These are phyloP conservation scores for Pyrenophora teres DNA, from an alignment of 2,329 filamentous ascomycete species.

Conservation along the genomic window DNA sequence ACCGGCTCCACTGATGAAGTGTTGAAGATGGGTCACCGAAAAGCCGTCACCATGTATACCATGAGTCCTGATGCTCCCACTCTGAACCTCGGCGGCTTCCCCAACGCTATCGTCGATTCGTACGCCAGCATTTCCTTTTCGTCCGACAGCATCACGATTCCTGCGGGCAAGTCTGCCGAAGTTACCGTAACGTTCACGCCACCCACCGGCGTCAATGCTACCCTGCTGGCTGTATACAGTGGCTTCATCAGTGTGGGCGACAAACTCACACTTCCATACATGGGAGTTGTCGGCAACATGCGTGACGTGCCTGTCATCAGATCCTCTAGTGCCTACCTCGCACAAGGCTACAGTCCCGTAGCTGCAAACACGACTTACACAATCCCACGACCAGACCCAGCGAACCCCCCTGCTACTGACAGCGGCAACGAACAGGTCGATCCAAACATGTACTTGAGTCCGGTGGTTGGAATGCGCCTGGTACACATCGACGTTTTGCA, in stretches of 20 bases:
- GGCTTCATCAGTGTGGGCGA: constrained; percentile 23
- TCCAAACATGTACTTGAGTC: constrained; percentile 2
- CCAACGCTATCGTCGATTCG: constrained; percentile 10
- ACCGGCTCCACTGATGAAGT: constrained; percentile 1
- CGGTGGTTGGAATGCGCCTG: neutral
- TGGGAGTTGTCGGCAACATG: constrained; percentile 27
- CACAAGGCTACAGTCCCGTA: constrained; percentile 8
- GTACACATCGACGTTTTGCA: constrained; percentile 14
- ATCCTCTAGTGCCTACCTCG: constrained; percentile 11
- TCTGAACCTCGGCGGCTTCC: constrained; percentile 6
- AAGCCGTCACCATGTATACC: constrained; percentile 25
- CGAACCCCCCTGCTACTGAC: constrained; percentile 8
- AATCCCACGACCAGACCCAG: constrained; percentile 16
- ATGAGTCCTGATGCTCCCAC: constrained; percentile 5
- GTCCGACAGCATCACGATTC: constrained; percentile 25
- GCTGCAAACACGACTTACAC: constrained; percentile 15
- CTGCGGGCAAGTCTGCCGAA: constrained; percentile 7
- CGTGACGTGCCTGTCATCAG: constrained; percentile 10
- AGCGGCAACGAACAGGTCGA: constrained; percentile 1
- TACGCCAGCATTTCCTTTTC: constrained; percentile 18
- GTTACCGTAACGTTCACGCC: neutral
- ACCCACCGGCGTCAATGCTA: constrained; percentile 10
- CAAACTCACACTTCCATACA: constrained; percentile 23
- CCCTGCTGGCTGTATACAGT: constrained; percentile 28
- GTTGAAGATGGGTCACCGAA: constrained; percentile 11